Evolutionary conservation across 164 flowering plant species (phyloP).

Genomic region (Stephania cephalantha): DNA sequence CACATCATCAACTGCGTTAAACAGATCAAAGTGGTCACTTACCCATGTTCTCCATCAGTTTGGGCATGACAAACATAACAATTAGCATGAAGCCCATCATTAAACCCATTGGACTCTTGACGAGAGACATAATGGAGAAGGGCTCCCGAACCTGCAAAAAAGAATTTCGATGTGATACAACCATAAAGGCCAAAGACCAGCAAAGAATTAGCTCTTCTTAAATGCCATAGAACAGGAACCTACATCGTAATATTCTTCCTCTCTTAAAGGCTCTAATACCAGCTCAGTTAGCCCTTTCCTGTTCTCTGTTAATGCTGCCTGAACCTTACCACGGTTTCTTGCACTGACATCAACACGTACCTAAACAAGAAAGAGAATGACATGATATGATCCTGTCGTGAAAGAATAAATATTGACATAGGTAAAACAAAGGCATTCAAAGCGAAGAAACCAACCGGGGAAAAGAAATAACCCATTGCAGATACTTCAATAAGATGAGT

Average conservation of each 20-base stretch:
- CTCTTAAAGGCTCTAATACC: conserved; percentile 81
- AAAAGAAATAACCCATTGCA: conserved; percentile 82
- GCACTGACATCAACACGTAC: conserved; percentile 98
- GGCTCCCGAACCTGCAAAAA: conserved; percentile 80
- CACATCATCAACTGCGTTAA: not conserved
- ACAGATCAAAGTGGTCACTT: conserved; percentile 10
- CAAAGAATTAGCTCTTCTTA: not conserved
- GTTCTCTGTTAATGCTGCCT: conserved; percentile 90
- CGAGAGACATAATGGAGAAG: conserved; percentile 62
- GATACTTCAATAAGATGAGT: conserved; percentile 97
- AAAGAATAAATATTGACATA: not conserved
- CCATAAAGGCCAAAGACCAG: not conserved
- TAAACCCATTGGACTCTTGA: conserved; percentile 98
- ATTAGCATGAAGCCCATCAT: conserved; percentile 95
- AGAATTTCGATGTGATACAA: not conserved
- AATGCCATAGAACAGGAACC: not conserved
- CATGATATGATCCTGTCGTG: conserved; percentile 5
- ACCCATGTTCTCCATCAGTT: conserved; percentile 89
- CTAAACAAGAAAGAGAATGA: conserved; percentile 28
- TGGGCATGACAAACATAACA: conserved; percentile 89
- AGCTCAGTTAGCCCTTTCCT: conserved; percentile 72
- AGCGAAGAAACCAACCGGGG: conserved; percentile 55
- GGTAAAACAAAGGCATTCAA: not conserved
- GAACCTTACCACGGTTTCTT: conserved; percentile 90
- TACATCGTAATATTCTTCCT: conserved; percentile 91